Percentiles rank a stretch among this genome's conserved stretches.
These are phyloP conservation scores for Naganishia friedmannii DNA, from an alignment of 768 basidiomycete genomes.

Conservation along the genomic window DNA sequence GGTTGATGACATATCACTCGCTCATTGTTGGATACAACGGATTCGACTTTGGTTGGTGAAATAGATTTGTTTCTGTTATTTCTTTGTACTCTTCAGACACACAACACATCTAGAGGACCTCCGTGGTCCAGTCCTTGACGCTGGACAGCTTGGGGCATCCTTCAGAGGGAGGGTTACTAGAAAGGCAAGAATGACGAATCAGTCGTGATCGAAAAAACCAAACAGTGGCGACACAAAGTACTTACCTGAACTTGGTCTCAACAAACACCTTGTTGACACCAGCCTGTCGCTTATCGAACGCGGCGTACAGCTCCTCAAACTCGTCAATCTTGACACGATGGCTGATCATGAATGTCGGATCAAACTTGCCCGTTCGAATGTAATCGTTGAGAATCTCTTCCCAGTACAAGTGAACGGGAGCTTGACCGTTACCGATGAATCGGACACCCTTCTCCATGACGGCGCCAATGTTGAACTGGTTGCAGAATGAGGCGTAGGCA, in stretches of 20 bases:
- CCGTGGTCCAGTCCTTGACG: conserved; percentile 59
- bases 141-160: conserved; percentile 60
- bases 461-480: conserved; percentile 61
- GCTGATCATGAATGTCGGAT: conserved; percentile 58
- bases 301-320: conserved; percentile 61
- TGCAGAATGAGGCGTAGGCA: conserved; percentile 66
- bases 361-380: conserved; percentile 65
- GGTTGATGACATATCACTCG: not conserved
- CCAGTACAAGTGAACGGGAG: conserved; percentile 73
- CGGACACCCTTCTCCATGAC: conserved; percentile 74
- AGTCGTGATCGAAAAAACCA: not conserved
- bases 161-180: conserved; percentile 53
- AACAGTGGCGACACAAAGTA: not conserved
- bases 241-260: conserved; percentile 57
- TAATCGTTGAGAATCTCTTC: conserved; percentile 64
- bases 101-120: conserved; percentile 17
- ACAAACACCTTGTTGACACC: conserved; percentile 74
- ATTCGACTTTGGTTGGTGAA: not conserved
- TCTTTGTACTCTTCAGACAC: not conserved
- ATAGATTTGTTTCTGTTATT: not conserved
- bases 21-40: not conserved
- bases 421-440: conserved; percentile 71
- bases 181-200: not conserved
- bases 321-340: conserved; percentile 59
- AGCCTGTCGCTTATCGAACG: conserved; percentile 61